Evolutionary conservation across 2,329 filamentous ascomycete genomes (phyloP).

Genomic region (Alternaria sp.): DNA sequence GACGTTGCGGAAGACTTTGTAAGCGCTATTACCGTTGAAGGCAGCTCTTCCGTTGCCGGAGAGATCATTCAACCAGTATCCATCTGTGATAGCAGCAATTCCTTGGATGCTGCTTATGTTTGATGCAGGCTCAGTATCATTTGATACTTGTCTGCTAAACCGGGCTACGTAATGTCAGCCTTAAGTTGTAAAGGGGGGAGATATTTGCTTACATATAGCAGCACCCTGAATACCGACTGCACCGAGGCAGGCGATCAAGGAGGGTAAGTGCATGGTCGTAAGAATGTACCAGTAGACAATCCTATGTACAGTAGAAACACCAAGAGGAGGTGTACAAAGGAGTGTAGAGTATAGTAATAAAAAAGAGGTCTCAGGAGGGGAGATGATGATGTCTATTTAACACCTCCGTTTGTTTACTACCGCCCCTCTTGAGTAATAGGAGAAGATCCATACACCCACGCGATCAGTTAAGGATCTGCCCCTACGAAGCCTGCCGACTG

Average conservation of each 20-base stretch:
- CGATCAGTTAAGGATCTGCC: slow-evolving; percentile 22
- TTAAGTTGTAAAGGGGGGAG: background rate
- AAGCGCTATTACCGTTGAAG: slow-evolving; percentile 49
- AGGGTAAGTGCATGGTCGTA: slow-evolving; percentile 34
- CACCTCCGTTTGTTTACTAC: slow-evolving; percentile 2
- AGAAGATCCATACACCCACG: slow-evolving; percentile 9
- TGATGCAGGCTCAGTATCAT: slow-evolving; percentile 1
- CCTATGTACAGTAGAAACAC: slow-evolving; percentile 9
- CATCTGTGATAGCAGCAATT: slow-evolving; percentile 20
- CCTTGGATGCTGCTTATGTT: slow-evolving; percentile 10
- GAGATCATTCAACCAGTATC: slow-evolving; percentile 56
- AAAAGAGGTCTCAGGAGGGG: slow-evolving; percentile 6
- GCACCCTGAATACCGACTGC: slow-evolving; percentile 35
- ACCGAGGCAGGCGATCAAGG: slow-evolving; percentile 41
- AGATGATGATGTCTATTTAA: slow-evolving; percentile 20
- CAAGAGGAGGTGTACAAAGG: slow-evolving; percentile 12
- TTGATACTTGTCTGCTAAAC: slow-evolving; percentile 2
- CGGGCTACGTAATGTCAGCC: slow-evolving; percentile 23
- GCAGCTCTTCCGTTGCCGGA: slow-evolving; percentile 54
- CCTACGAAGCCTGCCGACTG: slow-evolving; percentile 3
- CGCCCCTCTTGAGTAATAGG: slow-evolving; percentile 12
- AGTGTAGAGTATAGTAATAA: slow-evolving; percentile 12
- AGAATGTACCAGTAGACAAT: slow-evolving; percentile 4
- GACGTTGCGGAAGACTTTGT: slow-evolving; percentile 56
- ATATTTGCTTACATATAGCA: slow-evolving; percentile 23